These are phyloP conservation scores for Geotrichum restrictum DNA, from an alignment of 1,139 yeast genomes.

Conservation along the genomic window DNA sequence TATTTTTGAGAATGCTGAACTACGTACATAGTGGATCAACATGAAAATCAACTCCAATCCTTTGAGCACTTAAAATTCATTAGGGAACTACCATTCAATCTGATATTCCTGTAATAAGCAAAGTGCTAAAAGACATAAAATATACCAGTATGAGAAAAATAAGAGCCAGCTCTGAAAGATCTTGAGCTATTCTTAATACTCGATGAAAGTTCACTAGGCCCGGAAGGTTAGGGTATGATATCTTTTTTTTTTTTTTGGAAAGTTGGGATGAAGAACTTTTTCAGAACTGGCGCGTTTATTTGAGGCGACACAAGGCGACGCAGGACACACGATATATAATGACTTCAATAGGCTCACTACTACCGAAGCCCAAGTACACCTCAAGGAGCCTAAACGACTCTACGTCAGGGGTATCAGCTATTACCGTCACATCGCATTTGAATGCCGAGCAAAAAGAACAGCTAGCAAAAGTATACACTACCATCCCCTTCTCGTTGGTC, in stretches of 20 bases:
- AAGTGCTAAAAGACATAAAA: too few relatives aligned
- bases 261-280: neutral
- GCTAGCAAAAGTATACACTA: slow-evolving; percentile 15
- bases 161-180: too few relatives aligned
- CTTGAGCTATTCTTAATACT: too few relatives aligned
- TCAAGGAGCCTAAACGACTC: slow-evolving; percentile 14
- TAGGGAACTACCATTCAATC: too few relatives aligned
- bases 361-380: slow-evolving; percentile 30
- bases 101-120: too few relatives aligned
- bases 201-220: too few relatives aligned
- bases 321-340: slow-evolving; percentile 1
- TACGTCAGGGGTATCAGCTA: neutral
- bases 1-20: too few relatives aligned
- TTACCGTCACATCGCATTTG: slow-evolving; percentile 16
- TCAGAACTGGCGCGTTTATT: neutral
- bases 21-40: too few relatives aligned
- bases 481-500: neutral
- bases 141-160: too few relatives aligned
- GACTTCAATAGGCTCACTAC: slow-evolving; percentile 27
- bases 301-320: neutral
- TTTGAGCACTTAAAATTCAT: too few relatives aligned
- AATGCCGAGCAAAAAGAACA: slow-evolving; percentile 18
- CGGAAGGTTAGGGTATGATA: neutral
- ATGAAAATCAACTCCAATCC: too few relatives aligned
- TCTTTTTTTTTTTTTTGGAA: neutral